Percentiles rank a stretch among this genome's conserved stretches.
Conservation (phyloP, 2,329 filamentous ascomycete species). For the Colletotrichum siamense region DNA sequence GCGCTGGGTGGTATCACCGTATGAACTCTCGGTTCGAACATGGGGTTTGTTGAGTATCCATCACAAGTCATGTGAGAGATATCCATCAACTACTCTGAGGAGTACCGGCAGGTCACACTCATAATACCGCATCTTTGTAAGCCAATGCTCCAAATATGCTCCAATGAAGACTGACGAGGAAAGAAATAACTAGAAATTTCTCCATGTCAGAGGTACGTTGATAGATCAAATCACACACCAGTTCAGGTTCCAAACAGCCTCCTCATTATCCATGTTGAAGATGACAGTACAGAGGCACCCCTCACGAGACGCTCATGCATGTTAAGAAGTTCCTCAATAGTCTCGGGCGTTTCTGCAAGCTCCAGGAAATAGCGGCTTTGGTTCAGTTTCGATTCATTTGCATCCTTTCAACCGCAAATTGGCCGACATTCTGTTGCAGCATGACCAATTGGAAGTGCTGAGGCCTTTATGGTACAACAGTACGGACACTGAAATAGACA, state of each 20-base stretch:
- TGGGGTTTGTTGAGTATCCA: not conserved
- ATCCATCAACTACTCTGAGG: not conserved
- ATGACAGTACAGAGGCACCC: not conserved
- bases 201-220: not conserved
- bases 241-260: not conserved
- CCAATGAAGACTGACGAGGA: not conserved
- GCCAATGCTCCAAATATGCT: not conserved
- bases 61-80: not conserved
- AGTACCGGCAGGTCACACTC: not conserved
- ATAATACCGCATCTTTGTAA: not conserved
- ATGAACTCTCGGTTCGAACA: not conserved
- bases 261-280: not conserved
- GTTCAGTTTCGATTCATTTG: constrained; percentile 52
- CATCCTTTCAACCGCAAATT: constrained; percentile 48
- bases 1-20: not conserved
- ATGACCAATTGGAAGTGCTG: not conserved
- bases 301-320: not conserved
- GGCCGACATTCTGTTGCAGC: not conserved
- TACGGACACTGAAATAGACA: not conserved
- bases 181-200: not conserved
- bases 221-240: not conserved
- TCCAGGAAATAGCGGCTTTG: not conserved
- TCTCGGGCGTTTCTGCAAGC: not conserved
- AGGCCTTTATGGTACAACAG: not conserved
- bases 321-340: not conserved